These are phyloP conservation scores for Paraphoma sp. DNA, from an alignment of 2,329 filamentous ascomycete genomes.

Conservation along the genomic window DNA sequence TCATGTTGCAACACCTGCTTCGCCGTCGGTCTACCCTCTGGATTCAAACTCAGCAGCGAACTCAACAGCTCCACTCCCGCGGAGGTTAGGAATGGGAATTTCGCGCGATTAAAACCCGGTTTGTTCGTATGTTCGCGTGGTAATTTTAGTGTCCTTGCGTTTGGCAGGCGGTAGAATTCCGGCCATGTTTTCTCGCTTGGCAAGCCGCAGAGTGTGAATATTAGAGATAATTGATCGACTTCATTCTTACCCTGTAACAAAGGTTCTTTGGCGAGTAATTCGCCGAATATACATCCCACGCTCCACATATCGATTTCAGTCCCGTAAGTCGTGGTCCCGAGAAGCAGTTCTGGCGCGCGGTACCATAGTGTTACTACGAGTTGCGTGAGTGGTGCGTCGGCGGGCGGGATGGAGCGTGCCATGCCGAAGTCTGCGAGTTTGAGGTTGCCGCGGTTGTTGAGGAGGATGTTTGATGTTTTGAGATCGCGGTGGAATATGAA, in stretches of 20 bases:
- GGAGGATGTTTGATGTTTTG: slow-evolving; percentile 66
- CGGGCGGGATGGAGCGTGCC: slow-evolving; percentile 79
- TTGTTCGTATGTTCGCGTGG: slow-evolving; percentile 45
- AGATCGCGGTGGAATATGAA: slow-evolving; percentile 73
- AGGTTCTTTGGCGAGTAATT: slow-evolving; percentile 83
- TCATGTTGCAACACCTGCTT: slow-evolving; percentile 76
- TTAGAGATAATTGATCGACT: slow-evolving; percentile 80
- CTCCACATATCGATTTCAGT: slow-evolving; percentile 92
- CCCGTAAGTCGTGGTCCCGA: slow-evolving; percentile 79
- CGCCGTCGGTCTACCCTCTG: slow-evolving; percentile 72
- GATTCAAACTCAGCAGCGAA: slow-evolving; percentile 76
- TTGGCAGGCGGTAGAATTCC: slow-evolving; percentile 82
- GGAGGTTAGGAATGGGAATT: slow-evolving; percentile 81
- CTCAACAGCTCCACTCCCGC: slow-evolving; percentile 75
- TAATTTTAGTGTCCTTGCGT: slow-evolving; percentile 79
- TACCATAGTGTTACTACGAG: slow-evolving; percentile 98
- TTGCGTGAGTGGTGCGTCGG: slow-evolving; percentile 80
- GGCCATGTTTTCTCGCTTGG: slow-evolving; percentile 87
- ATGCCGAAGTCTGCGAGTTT: slow-evolving; percentile 99
- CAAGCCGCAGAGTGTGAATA: slow-evolving; percentile 88
- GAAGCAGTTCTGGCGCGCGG: slow-evolving; percentile 85
- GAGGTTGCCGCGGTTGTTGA: slow-evolving; percentile 93
- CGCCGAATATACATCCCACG: slow-evolving; percentile 92
- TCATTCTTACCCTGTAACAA: slow-evolving; percentile 90
- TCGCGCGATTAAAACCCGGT: slow-evolving; percentile 69